Conservation (phyloP, 805 yeast species). For the Sugiyamaella floridensis region DNA sequence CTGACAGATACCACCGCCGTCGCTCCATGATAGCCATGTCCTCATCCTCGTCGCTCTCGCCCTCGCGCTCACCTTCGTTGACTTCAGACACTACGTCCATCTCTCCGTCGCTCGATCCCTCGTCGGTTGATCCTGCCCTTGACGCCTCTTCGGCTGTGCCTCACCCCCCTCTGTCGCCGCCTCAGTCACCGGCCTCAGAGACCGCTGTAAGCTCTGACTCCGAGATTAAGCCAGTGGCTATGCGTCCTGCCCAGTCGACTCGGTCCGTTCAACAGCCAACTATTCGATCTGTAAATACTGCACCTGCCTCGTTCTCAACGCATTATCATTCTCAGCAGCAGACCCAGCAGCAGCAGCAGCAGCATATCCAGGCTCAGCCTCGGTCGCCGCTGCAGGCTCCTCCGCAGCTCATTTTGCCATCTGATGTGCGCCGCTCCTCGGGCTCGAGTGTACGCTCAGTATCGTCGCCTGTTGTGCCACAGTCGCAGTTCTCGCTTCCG, state of each 20-base stretch:
- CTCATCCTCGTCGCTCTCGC: conserved; percentile 2
- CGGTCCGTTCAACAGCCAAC: no score
- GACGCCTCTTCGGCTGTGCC: conserved; percentile 4
- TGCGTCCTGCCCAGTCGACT: no score
- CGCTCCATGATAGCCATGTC: conserved; percentile 5
- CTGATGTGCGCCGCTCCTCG: conserved; percentile 18
- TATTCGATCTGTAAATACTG: no score
- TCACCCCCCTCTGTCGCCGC: background rate
- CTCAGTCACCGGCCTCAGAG: background rate
- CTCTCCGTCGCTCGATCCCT: background rate
- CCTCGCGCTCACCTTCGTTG: conserved; percentile 6
- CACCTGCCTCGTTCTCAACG: no score
- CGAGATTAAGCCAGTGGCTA: no score
- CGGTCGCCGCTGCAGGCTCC: background rate
- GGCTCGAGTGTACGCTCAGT: conserved; percentile 8
- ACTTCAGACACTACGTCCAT: conserved; percentile 3
- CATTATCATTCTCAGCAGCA: no score
- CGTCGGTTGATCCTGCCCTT: conserved; percentile 4
- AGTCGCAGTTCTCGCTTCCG: conserved; percentile 8
- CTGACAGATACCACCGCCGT: conserved; percentile 21
- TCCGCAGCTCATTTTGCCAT: conserved; percentile 18
- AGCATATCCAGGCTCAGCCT: no score
- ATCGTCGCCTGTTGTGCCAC: conserved; percentile 9
- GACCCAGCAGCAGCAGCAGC: no score
- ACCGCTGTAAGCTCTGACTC: background rate